Conservation (phyloP, 768 basidiomycete genomes). For the Macrocybe gigantea region DNA sequence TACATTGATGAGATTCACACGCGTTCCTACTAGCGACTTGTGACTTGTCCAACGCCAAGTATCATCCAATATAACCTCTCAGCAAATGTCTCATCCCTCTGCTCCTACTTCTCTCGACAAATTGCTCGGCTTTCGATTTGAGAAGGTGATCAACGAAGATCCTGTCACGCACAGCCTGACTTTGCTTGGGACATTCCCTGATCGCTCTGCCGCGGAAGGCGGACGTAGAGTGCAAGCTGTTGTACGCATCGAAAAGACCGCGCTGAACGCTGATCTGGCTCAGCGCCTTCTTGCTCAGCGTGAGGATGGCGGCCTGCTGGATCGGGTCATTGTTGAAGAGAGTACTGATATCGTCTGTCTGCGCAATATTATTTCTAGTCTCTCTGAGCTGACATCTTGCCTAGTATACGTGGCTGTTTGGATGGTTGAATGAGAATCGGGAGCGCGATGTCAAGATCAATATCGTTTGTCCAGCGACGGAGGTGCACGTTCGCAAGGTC, state of each 20-base stretch:
- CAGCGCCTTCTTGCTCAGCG: conserved; percentile 28
- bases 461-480: conserved; percentile 85
- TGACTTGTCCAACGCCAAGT: no score
- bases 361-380: not conserved
- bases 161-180: conserved; percentile 53
- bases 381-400: not conserved
- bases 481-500: conserved; percentile 80
- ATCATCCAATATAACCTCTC: no score
- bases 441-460: conserved; percentile 71
- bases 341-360: conserved; percentile 63
- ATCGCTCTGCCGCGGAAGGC: conserved; percentile 2
- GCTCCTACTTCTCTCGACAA: conserved; percentile 24
- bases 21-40: no score
- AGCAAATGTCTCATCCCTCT: conserved; percentile 26
- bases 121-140: conserved; percentile 47
- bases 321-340: conserved; percentile 42
- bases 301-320: conserved; percentile 22
- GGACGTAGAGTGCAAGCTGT: conserved; percentile 42
- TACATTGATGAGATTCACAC: no score
- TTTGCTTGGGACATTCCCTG: conserved; percentile 61
- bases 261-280: conserved; percentile 42
- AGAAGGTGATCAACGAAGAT: conserved; percentile 58
- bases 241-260: conserved; percentile 73
- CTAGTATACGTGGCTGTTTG: conserved; percentile 83
- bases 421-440: conserved; percentile 44